Evolutionary conservation across 1,139 yeast species (phyloP).

Genomic region (Geotrichum carabidarum): DNA sequence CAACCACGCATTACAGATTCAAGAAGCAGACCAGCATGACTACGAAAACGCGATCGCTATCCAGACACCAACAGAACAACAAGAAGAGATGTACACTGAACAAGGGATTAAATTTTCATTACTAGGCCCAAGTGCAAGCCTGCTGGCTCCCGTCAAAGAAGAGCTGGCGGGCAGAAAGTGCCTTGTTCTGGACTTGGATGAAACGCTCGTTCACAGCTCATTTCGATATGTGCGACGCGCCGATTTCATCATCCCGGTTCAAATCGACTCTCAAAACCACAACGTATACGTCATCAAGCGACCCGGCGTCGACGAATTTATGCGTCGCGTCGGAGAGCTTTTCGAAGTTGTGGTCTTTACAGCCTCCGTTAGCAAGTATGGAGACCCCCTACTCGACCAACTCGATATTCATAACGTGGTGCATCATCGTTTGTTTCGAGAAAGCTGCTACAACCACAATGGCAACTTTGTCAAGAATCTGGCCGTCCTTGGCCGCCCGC

Average conservation of each 20-base stretch:
- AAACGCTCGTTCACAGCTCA: constrained; percentile 91
- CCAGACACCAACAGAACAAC: not conserved
- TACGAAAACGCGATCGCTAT: constrained; percentile 10
- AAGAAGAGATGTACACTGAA: constrained; percentile 10
- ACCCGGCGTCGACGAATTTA: constrained; percentile 95
- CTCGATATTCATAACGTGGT: constrained; percentile 67
- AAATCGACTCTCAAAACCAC: constrained; percentile 83
- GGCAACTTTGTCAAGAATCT: constrained; percentile 93
- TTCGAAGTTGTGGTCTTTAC: constrained; percentile 96
- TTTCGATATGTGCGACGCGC: constrained; percentile 88
- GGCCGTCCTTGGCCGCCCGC: constrained; percentile 89
- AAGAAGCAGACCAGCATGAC: constrained; percentile 13
- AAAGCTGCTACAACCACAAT: constrained; percentile 71
- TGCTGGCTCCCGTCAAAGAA: constrained; percentile 53
- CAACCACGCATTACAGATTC: not conserved
- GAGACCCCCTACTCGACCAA: constrained; percentile 89
- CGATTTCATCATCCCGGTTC: constrained; percentile 90
- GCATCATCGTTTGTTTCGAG: constrained; percentile 90
- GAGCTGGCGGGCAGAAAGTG: constrained; percentile 62
- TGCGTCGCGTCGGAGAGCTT: constrained; percentile 73
- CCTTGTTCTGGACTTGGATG: constrained; percentile 86
- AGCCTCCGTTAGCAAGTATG: constrained; percentile 90
- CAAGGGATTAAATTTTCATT: constrained; percentile 10
- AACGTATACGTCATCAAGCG: constrained; percentile 94
- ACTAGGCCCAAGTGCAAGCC: constrained; percentile 35